Conservation (phyloP, 176 grass and related monocot species). For the Triticum dicoccoides region DNA sequence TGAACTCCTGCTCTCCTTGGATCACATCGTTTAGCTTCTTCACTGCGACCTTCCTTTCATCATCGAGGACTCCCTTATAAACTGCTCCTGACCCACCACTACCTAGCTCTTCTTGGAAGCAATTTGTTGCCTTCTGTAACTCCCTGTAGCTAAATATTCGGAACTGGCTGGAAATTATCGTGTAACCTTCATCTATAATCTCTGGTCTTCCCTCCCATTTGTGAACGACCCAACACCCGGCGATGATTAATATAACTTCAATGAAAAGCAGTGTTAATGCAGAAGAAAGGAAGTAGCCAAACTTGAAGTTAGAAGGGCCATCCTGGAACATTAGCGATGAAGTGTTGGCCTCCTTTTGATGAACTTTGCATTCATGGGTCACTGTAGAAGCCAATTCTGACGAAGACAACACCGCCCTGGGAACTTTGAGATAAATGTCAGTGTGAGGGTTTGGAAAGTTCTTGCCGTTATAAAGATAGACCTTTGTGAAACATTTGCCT, state of each 20-base stretch:
- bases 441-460: too few species aligned
- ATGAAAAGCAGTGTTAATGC: conserved; percentile 37
- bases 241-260: conserved; percentile 36
- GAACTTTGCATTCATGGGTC: conserved; percentile 6
- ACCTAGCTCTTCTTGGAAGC: conserved; percentile 48
- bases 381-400: background rate
- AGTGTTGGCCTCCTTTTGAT: background rate
- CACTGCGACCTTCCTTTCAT: conserved; percentile 46
- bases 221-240: conserved; percentile 37
- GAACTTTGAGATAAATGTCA: too few species aligned
- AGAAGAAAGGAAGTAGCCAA: conserved; percentile 58
- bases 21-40: conserved; percentile 44
- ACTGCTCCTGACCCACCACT: conserved; percentile 43
- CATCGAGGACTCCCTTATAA: conserved; percentile 50
- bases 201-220: conserved; percentile 20
- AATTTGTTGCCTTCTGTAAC: conserved; percentile 47
- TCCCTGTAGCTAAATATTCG: conserved; percentile 55
- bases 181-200: conserved; percentile 28
- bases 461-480: too few species aligned
- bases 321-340: background rate
- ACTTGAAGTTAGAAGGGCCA: background rate
- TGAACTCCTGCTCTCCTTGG: conserved; percentile 57
- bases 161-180: conserved; percentile 39
- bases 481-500: too few species aligned
- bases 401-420: background rate